Conservation (phyloP, 208 protist species). For the Perkinsela sp. region DNA sequence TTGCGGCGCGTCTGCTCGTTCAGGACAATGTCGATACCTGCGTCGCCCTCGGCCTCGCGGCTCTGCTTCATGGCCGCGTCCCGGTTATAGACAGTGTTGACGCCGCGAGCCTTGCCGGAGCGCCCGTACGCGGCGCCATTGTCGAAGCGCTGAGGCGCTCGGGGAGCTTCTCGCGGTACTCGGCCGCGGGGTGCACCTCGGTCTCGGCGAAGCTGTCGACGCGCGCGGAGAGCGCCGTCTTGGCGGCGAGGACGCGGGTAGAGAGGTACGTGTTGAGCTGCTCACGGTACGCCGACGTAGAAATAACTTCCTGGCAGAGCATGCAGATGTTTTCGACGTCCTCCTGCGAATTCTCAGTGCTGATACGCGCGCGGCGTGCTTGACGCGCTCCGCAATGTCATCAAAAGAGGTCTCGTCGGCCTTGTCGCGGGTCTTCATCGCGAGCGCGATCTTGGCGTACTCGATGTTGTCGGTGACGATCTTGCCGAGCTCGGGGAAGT, state of each 20-base stretch:
- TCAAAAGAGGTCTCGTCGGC: slow-evolving; percentile 61
- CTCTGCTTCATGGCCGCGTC: neutral
- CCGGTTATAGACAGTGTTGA: slow-evolving; percentile 6
- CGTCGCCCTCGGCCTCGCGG: neutral
- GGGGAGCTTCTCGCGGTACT: slow-evolving; percentile 66
- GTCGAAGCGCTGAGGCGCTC: slow-evolving; percentile 57
- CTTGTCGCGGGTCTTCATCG: slow-evolving; percentile 66
- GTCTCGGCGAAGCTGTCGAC: slow-evolving; percentile 90
- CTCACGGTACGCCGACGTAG: slow-evolving; percentile 70
- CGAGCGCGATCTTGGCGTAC: slow-evolving; percentile 77
- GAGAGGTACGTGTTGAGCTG: slow-evolving; percentile 88
- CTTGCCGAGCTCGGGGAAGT: slow-evolving; percentile 95
- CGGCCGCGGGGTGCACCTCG: slow-evolving; percentile 38
- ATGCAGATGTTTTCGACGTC: slow-evolving; percentile 74
- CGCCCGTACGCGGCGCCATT: slow-evolving; percentile 52
- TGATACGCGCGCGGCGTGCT: slow-evolving; percentile 92
- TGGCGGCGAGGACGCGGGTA: slow-evolving; percentile 86
- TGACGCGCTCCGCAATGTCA: slow-evolving; percentile 72
- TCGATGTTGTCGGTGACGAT: slow-evolving; percentile 81
- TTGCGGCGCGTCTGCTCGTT: slow-evolving; percentile 75
- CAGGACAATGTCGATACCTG: slow-evolving; percentile 46
- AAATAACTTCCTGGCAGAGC: slow-evolving; percentile 68
- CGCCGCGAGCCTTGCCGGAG: slow-evolving; percentile 50
- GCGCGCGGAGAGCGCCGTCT: slow-evolving; percentile 81
- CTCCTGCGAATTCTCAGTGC: slow-evolving; percentile 83